Conservation (phyloP, 2,329 filamentous ascomycete species). For the Claviceps africana region DNA sequence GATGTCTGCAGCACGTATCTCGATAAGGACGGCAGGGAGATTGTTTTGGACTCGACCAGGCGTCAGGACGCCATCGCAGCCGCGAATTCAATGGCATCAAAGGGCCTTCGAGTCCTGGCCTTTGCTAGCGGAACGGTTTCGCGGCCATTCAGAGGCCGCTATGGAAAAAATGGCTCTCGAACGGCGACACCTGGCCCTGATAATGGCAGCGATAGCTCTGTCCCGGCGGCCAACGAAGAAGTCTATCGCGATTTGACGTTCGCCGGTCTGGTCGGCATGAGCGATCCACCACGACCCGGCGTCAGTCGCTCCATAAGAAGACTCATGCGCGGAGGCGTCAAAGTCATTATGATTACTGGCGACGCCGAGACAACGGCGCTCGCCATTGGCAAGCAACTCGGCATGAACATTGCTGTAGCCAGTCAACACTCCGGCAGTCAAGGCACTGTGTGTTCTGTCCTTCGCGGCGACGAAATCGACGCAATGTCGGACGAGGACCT, state of each 20-base stretch:
- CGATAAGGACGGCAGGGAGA: conserved; percentile 70
- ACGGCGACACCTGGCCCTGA: conserved; percentile 38
- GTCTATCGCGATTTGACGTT: conserved; percentile 75
- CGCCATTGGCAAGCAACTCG: conserved; percentile 87
- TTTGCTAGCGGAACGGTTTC: conserved; percentile 74
- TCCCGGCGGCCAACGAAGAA: conserved; percentile 46
- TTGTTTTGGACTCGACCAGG: conserved; percentile 65
- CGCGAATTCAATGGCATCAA: conserved; percentile 73
- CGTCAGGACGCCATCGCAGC: conserved; percentile 63
- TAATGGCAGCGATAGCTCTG: conserved; percentile 23
- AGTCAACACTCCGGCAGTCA: conserved; percentile 39
- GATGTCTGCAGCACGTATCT: conserved; percentile 83
- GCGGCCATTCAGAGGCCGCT: conserved; percentile 28
- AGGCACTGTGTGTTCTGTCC: conserved; percentile 53
- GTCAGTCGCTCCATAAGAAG: conserved; percentile 80
- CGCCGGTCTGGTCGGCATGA: conserved; percentile 91
- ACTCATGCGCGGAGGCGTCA: conserved; percentile 86
- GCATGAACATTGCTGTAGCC: conserved; percentile 62
- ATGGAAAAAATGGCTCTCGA: conserved; percentile 24
- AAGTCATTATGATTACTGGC: conserved; percentile 98
- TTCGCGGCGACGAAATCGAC: conserved; percentile 86
- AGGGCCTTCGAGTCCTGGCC: conserved; percentile 79
- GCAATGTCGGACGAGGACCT: conserved; percentile 77
- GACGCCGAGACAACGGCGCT: conserved; percentile 90
- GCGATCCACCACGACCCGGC: conserved; percentile 80